phyloP scores from a whole-genome alignment of 352 stramenopile species.

The Globisporangium solare region DNA sequence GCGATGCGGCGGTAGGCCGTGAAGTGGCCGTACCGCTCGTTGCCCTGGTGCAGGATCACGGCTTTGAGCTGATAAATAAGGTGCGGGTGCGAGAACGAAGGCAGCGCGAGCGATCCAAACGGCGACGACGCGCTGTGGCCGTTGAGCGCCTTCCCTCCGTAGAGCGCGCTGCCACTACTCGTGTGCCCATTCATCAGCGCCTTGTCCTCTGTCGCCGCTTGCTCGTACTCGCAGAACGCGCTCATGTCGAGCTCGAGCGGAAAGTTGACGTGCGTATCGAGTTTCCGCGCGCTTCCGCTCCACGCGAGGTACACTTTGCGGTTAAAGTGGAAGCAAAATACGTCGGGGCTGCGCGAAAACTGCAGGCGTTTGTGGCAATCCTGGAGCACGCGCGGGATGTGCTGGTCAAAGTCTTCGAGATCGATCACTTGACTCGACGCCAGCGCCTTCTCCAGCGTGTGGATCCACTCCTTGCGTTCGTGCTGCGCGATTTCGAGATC shows the following conservation, averaged over 20 bases:
- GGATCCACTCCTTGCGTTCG: slow-evolving; percentile 62
- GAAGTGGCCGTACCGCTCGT: slow-evolving; percentile 82
- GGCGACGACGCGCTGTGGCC: slow-evolving; percentile 7
- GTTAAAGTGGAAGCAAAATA: slow-evolving; percentile 88
- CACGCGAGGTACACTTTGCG: slow-evolving; percentile 75
- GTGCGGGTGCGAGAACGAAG: slow-evolving; percentile 19
- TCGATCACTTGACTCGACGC: slow-evolving; percentile 22
- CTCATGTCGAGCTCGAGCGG: slow-evolving; percentile 77
- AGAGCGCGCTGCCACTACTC: background rate
- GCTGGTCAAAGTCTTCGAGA: slow-evolving; percentile 34
- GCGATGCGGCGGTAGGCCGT: slow-evolving; percentile 71
- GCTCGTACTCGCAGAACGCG: slow-evolving; percentile 65
- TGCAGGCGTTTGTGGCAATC: slow-evolving; percentile 65
- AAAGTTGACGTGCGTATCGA: slow-evolving; percentile 78
- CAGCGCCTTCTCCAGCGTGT: slow-evolving; percentile 46
- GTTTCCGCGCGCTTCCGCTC: slow-evolving; percentile 63
- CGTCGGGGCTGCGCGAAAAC: slow-evolving; percentile 74
- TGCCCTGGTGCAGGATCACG: slow-evolving; percentile 86
- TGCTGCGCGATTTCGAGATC: slow-evolving; percentile 51
- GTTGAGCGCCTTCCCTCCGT: background rate
- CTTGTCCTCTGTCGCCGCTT: slow-evolving; percentile 25
- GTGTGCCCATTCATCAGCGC: slow-evolving; percentile 22
- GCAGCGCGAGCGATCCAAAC: slow-evolving; percentile 7
- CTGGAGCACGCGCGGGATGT: slow-evolving; percentile 33
- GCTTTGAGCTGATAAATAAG: slow-evolving; percentile 71